phyloP scores from a whole-genome alignment of 805 yeast genomes.

The Sugiyamaella valdiviana region DNA sequence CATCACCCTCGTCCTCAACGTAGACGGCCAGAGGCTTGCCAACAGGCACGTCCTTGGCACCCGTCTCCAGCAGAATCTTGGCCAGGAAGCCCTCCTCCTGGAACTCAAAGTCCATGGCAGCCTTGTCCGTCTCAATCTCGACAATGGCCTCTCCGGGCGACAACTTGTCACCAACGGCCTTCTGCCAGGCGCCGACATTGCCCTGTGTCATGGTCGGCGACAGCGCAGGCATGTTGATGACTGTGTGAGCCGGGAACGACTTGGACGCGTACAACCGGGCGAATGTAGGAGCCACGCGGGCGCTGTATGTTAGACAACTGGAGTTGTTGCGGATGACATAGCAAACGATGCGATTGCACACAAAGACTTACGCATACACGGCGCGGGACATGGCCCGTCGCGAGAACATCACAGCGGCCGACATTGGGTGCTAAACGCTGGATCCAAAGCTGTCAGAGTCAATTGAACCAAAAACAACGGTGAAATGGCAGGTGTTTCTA shows the following conservation, averaged over 20 bases:
- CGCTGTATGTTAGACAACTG: background rate
- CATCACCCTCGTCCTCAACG: constrained; percentile 81
- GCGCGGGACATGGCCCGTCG: background rate
- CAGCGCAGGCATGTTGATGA: constrained; percentile 96
- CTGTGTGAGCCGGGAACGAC: constrained; percentile 72
- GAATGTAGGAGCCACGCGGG: constrained; percentile 16
- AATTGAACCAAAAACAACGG: background rate
- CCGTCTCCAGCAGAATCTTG: constrained; percentile 74
- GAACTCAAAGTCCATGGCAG: constrained; percentile 96
- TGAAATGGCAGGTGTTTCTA: too few relatives aligned
- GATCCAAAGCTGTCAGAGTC: too few relatives aligned
- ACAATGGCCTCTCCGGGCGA: constrained; percentile 92
- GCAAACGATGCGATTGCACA: too few relatives aligned
- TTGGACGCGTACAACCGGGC: constrained; percentile 35
- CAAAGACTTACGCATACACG: background rate
- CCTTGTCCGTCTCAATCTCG: constrained; percentile 96
- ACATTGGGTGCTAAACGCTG: background rate
- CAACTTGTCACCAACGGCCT: constrained; percentile 80
- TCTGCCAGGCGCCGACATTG: constrained; percentile 82
- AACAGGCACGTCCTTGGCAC: constrained; percentile 85
- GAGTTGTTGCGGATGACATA: background rate
- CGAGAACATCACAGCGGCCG: background rate
- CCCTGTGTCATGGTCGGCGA: constrained; percentile 99
- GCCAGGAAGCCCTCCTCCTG: constrained; percentile 95
- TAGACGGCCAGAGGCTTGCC: constrained; percentile 96